Percentiles rank a stretch among this genome's conserved stretches.
These are phyloP conservation scores for Reticulascus tulasneorum DNA, from an alignment of 2,329 filamentous ascomycete species.

Conservation along the genomic window DNA sequence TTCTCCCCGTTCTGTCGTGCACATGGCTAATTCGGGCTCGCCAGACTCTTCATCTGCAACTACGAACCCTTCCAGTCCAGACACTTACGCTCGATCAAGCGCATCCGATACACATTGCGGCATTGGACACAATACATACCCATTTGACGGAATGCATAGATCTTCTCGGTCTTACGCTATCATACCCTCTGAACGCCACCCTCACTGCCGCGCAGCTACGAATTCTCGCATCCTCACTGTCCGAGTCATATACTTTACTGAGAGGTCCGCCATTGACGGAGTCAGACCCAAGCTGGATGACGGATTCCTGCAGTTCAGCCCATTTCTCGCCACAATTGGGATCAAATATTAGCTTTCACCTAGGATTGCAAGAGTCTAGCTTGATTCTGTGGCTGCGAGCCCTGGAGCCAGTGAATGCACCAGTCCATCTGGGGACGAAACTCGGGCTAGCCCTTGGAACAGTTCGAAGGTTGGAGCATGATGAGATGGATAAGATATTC, in stretches of 20 bases:
- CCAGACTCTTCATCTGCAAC: slow-evolving; percentile 71
- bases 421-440: slow-evolving; percentile 59
- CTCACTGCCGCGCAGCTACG: slow-evolving; percentile 54
- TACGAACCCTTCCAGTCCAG: slow-evolving; percentile 60
- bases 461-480: slow-evolving; percentile 62
- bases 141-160: slow-evolving; percentile 80
- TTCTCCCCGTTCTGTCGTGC: neutral
- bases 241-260: slow-evolving; percentile 48
- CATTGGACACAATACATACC: slow-evolving; percentile 69
- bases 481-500: slow-evolving; percentile 78
- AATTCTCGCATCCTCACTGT: slow-evolving; percentile 50
- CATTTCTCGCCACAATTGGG: slow-evolving; percentile 45
- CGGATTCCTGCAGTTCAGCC: slow-evolving; percentile 35
- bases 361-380: slow-evolving; percentile 65
- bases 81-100: slow-evolving; percentile 44
- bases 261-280: slow-evolving; percentile 46
- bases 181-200: slow-evolving; percentile 54
- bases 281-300: slow-evolving; percentile 40
- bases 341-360: slow-evolving; percentile 67
- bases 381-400: slow-evolving; percentile 67
- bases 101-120: slow-evolving; percentile 57
- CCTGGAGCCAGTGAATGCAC: slow-evolving; percentile 63
- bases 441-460: slow-evolving; percentile 68
- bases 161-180: slow-evolving; percentile 64
- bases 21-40: neutral